Evolutionary conservation across 2,329 filamentous ascomycete genomes (phyloP).

Genomic region (Sarocladiaceae sp.): DNA sequence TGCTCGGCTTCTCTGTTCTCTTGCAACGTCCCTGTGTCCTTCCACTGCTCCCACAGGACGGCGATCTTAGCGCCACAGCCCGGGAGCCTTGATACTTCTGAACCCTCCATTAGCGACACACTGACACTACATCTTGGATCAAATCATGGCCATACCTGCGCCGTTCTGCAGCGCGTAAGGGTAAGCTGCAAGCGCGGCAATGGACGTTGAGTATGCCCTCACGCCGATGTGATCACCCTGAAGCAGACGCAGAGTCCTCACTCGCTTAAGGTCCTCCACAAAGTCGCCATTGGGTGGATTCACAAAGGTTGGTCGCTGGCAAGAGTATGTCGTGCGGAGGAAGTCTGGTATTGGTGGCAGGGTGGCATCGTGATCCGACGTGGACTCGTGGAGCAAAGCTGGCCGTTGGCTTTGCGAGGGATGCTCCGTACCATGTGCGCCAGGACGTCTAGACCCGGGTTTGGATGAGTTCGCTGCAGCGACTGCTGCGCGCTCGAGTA

Average conservation of each 20-base stretch:
- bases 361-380: slow-evolving; percentile 65
- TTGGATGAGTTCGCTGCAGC: background rate
- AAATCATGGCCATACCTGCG: slow-evolving; percentile 10
- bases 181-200: slow-evolving; percentile 78
- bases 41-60: slow-evolving; percentile 71
- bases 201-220: slow-evolving; percentile 80
- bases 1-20: slow-evolving; percentile 59
- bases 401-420: slow-evolving; percentile 18
- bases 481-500: background rate
- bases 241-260: slow-evolving; percentile 64
- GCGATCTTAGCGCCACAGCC: slow-evolving; percentile 79
- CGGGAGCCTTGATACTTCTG: slow-evolving; percentile 55
- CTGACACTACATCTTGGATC: slow-evolving; percentile 11
- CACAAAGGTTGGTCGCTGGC: slow-evolving; percentile 67
- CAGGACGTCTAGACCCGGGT: background rate
- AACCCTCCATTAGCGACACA: background rate
- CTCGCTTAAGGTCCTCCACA: slow-evolving; percentile 65
- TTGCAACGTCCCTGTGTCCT: slow-evolving; percentile 48
- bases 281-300: slow-evolving; percentile 69
- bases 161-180: slow-evolving; percentile 43
- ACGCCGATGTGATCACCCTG: slow-evolving; percentile 72
- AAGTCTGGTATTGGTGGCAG: slow-evolving; percentile 64
- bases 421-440: background rate
- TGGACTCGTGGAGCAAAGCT: slow-evolving; percentile 59
- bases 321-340: slow-evolving; percentile 61